Conservation (phyloP, 495 filamentous ascomycete genomes). For the Clohesyomyces aquaticus region DNA sequence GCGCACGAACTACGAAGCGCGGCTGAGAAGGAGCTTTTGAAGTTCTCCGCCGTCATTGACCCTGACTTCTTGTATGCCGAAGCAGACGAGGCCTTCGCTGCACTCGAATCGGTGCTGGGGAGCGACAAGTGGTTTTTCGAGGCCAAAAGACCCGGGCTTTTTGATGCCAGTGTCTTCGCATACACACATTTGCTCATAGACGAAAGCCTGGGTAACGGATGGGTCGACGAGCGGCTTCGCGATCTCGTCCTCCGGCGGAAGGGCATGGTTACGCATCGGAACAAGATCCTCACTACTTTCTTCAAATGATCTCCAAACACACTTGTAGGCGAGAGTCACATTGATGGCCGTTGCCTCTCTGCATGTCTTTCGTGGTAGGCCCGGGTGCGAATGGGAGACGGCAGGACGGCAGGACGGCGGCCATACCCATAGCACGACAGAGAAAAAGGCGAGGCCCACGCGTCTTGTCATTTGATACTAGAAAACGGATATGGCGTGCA, state of each 20-base stretch:
- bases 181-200: slow-evolving; percentile 85
- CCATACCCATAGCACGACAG: too few species aligned
- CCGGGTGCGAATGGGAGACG: too few species aligned
- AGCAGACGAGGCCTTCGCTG: slow-evolving; percentile 71
- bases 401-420: too few species aligned
- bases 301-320: neutral
- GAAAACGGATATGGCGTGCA: neutral
- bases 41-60: slow-evolving; percentile 64
- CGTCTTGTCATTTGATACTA: neutral
- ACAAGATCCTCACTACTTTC: slow-evolving; percentile 47
- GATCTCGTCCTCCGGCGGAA: slow-evolving; percentile 44
- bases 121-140: slow-evolving; percentile 70
- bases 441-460: neutral
- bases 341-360: too few species aligned
- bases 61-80: slow-evolving; percentile 66
- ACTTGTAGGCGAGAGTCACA: neutral
- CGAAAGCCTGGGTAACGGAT: slow-evolving; percentile 54
- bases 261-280: slow-evolving; percentile 61
- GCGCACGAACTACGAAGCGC: slow-evolving; percentile 68
- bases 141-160: slow-evolving; percentile 63
- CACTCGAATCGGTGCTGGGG: slow-evolving; percentile 71
- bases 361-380: too few species aligned
- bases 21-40: slow-evolving; percentile 72
- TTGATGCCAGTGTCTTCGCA: slow-evolving; percentile 88
- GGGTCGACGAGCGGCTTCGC: slow-evolving; percentile 49